A percentile compares a stretch with the other conserved stretches of the same genome.
These are phyloP conservation scores for Wallacemonas sp. DNA, from an alignment of 208 protist genomes.

Conservation along the genomic window DNA sequence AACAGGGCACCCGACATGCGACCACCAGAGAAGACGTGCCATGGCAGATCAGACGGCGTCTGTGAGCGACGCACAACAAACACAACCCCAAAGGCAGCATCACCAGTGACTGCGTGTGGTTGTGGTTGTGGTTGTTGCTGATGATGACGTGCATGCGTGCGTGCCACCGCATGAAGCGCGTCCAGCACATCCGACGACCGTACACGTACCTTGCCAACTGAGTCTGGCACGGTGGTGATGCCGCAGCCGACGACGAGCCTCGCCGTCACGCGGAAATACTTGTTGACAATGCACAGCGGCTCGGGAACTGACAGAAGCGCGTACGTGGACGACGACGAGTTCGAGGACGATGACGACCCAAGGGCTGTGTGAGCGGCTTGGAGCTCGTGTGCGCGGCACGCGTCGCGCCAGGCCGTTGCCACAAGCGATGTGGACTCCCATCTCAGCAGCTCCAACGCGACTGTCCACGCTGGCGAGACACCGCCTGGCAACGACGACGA, in stretches of 20 bases:
- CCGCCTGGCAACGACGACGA: not conserved
- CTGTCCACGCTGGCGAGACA: not conserved
- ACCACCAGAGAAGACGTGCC: constrained; percentile 35
- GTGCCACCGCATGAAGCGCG: too few relatives aligned
- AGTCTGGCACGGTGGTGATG: too few relatives aligned
- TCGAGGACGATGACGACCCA: not conserved
- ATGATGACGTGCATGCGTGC: too few relatives aligned
- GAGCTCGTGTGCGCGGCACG: not conserved
- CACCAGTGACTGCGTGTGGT: not conserved
- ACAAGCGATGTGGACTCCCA: constrained; percentile 17
- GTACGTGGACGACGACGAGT: not conserved
- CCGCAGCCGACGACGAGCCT: constrained; percentile 11
- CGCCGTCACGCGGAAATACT: constrained; percentile 28
- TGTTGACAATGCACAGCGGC: constrained; percentile 18
- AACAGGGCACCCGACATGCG: constrained; percentile 24
- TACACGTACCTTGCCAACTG: too few relatives aligned
- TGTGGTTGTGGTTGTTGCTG: too few relatives aligned
- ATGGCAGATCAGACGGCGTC: constrained; percentile 34
- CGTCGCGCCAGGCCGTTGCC: constrained; percentile 12
- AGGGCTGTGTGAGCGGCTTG: not conserved
- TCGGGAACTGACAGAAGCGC: not conserved
- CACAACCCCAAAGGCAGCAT: constrained; percentile 34
- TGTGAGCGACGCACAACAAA: constrained; percentile 34
- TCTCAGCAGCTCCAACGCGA: constrained; percentile 26
- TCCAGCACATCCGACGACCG: too few relatives aligned